A percentile compares a stretch with the other conserved stretches of the same genome.
phyloP scores from a whole-genome alignment of 2,329 filamentous ascomycete genomes.

The Karstenula rhodostoma region DNA sequence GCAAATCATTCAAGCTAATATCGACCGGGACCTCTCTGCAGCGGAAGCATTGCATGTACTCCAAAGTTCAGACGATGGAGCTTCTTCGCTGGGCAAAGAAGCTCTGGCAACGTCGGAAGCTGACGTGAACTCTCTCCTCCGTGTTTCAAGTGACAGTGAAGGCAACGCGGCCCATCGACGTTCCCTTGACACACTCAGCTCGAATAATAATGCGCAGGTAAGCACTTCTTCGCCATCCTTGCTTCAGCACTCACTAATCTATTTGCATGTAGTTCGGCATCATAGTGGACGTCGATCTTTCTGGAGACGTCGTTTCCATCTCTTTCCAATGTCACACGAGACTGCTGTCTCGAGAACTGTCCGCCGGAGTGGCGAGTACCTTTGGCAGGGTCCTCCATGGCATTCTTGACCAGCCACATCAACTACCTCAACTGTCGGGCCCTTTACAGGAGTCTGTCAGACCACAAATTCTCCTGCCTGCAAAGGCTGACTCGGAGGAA shows the following conservation, averaged over 20 bases:
- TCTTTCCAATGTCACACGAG: background rate
- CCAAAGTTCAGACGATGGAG: background rate
- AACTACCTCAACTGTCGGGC: background rate
- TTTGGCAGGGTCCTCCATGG: conserved; percentile 4
- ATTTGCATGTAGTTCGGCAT: conserved; percentile 2
- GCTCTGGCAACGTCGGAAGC: background rate
- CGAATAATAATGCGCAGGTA: background rate
- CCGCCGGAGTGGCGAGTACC: background rate
- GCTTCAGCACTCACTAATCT: too few species aligned
- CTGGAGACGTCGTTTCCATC: conserved; percentile 1
- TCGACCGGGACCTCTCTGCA: background rate
- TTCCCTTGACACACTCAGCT: background rate
- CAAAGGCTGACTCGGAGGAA: background rate
- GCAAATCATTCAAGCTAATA: background rate
- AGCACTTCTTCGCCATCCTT: too few species aligned
- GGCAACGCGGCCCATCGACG: background rate
- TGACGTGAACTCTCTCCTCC: background rate
- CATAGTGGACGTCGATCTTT: background rate
- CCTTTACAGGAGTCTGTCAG: background rate
- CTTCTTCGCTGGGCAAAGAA: background rate
- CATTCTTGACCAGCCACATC: conserved; percentile 5
- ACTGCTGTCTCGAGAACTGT: background rate
- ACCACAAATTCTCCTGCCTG: background rate
- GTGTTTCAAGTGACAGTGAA: background rate
- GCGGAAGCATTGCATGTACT: background rate